Base-by-base conservation (phyloP, 352 stramenopile genomes). In the Globisporangium recalcitrans region DNA sequence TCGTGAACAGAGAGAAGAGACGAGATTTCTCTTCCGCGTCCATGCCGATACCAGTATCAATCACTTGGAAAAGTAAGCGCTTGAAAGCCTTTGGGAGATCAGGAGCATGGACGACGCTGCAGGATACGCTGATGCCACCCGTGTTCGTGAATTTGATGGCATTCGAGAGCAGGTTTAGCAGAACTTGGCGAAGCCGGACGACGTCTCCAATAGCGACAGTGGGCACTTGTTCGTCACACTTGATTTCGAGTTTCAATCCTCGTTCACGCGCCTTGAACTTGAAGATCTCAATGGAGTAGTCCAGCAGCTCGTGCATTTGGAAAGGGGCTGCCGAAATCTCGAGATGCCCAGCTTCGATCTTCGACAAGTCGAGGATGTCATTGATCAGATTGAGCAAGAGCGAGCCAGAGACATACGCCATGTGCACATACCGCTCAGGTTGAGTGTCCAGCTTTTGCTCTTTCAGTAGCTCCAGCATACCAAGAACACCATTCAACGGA, bases 381-480 rank as follows among this genome's bases (percentile, higher is more conserved):
- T 96, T 96, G 64, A 97, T 97, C 34, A 98, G 62, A 49, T 93
- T 93, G 52, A 97, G 75, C 13, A 98, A 61, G n/a, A 95, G 69
- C 19, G 82, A 92, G 1, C 86, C 86, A 0, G 83, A 93, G 10
- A 93, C 84, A 62, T 93, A 93, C 9, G 84, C 84, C 78, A 93
- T 95, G 64, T 95, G 82, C 4, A 93, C 86, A 58, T 92, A 93
- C 38, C 85, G 68, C 57, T 91, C 73, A 0, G 80, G 72, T 19
- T 75, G 67, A 42, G 83, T 81, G 21, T 87, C 78, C 6, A 95
- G 66, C 24, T 89, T 75, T 31, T 91, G 77, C 46, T 96, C 82
- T 31, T 88, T 90, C 52, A 95, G 56, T 29, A 95, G 31, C 55
- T 95, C 84, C 24, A 93, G 53, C 85, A 95, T 95, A 14, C 85